Evolutionary conservation across 352 stramenopile genomes (phyloP), one percentile per base, ranked within the genome.

Genomic region (Phytophthora syringae): DNA sequence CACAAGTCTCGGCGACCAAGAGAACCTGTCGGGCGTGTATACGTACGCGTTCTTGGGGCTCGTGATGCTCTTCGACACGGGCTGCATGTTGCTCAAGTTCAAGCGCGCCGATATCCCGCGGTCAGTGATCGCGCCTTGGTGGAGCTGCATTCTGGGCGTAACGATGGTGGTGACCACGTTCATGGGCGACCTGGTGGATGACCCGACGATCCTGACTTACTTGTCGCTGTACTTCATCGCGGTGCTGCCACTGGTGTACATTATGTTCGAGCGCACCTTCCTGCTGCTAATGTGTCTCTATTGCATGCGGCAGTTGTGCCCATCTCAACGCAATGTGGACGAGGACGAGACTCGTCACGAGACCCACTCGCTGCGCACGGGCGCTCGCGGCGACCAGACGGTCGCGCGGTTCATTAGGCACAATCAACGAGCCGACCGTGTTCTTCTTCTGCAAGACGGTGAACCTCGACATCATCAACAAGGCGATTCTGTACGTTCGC

Each of bases 1-100:
- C 12, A 93, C 93, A 16, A 97, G 88, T 42, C 79, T 98, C 48
- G 92, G 92, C 32, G 88, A 98, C 70, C 94, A 96, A 7, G 92
- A 84, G 64, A 97, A 89, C 25, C 82, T 98, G 12, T 95, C 87
- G 50, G 93, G 94, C 22, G 95, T 98, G 22, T 98, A 98, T 80
- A 98, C 90, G 45, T 98, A 97, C 73, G 90, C 94, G n/a, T 98
- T 98, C 78, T 71, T 98, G 21, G 89, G 88, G 0, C 89, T 98
- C 39, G 98, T 98, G 93, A 97, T 79, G 47, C 88, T 98, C 49
- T 98, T 98, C 54, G 92, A 90, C 47, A 84, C 81, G 40, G 94
- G 94, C 51, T 98, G 92, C 72, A 97, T 98, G 81, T 63, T 98
- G 28, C 91, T 98, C 56, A 98, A 98, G 80, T 97, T 96, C 62